Conservation (phyloP, 1,139 yeast genomes). For the Candida sp. region DNA sequence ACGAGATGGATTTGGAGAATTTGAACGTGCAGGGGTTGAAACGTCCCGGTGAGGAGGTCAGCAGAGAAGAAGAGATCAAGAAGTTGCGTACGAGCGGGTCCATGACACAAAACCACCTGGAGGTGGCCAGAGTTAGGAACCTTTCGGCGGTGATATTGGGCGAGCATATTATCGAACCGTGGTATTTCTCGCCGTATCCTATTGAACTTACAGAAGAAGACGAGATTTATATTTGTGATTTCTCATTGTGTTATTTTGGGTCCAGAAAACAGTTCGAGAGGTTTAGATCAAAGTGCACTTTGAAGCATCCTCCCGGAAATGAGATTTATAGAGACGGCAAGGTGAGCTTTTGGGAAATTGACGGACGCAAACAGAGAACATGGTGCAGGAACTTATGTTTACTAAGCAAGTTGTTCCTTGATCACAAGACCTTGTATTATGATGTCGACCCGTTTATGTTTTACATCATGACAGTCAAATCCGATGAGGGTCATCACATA, state of each 20-base stretch:
- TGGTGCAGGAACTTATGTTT: constrained; percentile 97
- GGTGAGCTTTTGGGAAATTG: constrained; percentile 88
- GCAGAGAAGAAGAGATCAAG: constrained; percentile 91
- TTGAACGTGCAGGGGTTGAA: constrained; percentile 82
- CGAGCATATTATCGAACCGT: constrained; percentile 92
- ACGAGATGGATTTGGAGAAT: constrained; percentile 86
- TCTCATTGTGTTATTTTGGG: constrained; percentile 87
- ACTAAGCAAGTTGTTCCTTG: constrained; percentile 85
- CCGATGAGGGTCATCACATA: constrained; percentile 89
- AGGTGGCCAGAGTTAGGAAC: constrained; percentile 91
- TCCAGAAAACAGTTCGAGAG: constrained; percentile 91
- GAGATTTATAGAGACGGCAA: constrained; percentile 91
- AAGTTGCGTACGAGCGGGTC: constrained; percentile 93
- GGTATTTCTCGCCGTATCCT: constrained; percentile 99
- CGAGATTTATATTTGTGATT: constrained; percentile 88
- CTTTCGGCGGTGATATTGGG: constrained; percentile 82
- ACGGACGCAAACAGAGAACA: constrained; percentile 92
- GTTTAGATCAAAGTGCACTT: constrained; percentile 82
- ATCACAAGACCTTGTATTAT: constrained; percentile 93
- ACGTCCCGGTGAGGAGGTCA: constrained; percentile 69
- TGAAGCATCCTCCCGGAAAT: constrained; percentile 97
- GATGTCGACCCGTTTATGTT: constrained; percentile 98
- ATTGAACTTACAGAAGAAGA: constrained; percentile 93
- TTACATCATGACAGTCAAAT: constrained; percentile 92
- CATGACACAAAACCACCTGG: constrained; percentile 91